Evolutionary conservation across 352 stramenopile species (phyloP).

Genomic region (Pythium phragmitis): DNA sequence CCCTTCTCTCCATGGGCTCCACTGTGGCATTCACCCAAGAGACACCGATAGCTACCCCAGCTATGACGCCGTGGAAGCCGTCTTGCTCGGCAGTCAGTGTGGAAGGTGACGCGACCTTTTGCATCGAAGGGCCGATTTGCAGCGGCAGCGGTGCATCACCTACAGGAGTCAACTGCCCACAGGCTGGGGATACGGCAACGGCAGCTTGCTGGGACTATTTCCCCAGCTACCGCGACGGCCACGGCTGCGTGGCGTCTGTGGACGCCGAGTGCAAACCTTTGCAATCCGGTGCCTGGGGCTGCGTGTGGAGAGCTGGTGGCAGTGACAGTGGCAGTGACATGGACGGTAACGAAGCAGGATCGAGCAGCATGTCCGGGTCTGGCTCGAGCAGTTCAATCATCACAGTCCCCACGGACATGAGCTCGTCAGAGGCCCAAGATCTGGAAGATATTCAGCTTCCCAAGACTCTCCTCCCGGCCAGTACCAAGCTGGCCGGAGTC

Average conservation of each 20-base stretch:
- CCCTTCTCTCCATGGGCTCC: neutral
- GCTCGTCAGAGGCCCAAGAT: neutral
- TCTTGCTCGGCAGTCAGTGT: constrained; percentile 44
- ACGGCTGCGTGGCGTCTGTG: constrained; percentile 45
- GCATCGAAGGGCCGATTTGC: constrained; percentile 60
- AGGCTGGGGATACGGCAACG: constrained; percentile 51
- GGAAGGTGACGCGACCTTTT: constrained; percentile 68
- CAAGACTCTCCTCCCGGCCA: neutral
- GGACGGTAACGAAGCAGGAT: constrained; percentile 8
- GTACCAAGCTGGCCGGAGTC: neutral
- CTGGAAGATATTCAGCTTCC: constrained; percentile 11
- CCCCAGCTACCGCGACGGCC: constrained; percentile 41
- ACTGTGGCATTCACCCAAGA: neutral
- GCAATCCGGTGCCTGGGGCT: constrained; percentile 64
- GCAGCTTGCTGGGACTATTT: constrained; percentile 54
- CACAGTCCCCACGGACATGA: constrained; percentile 1
- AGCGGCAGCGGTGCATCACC: constrained; percentile 40
- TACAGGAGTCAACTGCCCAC: constrained; percentile 44
- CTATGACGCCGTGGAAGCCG: neutral
- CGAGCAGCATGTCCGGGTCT: constrained; percentile 2
- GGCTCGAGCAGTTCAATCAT: neutral
- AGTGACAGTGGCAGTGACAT: constrained; percentile 1
- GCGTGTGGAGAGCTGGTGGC: constrained; percentile 32
- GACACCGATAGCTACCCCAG: neutral
- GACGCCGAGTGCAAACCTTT: constrained; percentile 53